These are phyloP conservation scores for Auriculariales sp. DNA, from an alignment of 768 basidiomycete species.

Conservation along the genomic window DNA sequence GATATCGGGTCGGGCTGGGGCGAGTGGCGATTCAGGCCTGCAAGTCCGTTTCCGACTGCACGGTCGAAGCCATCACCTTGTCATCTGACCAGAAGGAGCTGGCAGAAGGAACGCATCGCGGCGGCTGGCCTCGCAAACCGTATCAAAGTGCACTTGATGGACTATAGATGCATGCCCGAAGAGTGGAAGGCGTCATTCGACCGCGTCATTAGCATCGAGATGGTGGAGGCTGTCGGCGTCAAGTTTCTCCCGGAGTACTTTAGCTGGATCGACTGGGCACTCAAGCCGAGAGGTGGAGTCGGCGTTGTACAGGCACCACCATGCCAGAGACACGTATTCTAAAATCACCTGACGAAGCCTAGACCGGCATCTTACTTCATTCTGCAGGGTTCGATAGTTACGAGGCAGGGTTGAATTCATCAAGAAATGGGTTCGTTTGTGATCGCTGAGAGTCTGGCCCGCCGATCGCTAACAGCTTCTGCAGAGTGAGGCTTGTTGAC, in stretches of 20 bases:
- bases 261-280: slow-evolving; percentile 46
- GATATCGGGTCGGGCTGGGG: slow-evolving; percentile 78
- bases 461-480: no score
- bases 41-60: slow-evolving; percentile 51
- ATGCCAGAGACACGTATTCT: slow-evolving; percentile 55
- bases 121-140: slow-evolving; percentile 33
- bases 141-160: slow-evolving; percentile 59
- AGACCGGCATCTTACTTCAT: background rate
- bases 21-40: no score
- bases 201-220: slow-evolving; percentile 58
- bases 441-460: no score
- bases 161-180: slow-evolving; percentile 48
- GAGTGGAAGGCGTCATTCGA: slow-evolving; percentile 56
- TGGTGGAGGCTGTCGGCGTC: slow-evolving; percentile 61
- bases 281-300: slow-evolving; percentile 41
- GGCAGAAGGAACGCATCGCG: slow-evolving; percentile 46
- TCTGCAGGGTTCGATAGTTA: slow-evolving; percentile 37
- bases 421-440: slow-evolving; percentile 53
- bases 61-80: slow-evolving; percentile 43
- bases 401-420: slow-evolving; percentile 57
- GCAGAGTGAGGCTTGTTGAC: slow-evolving; percentile 3
- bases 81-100: slow-evolving; percentile 48
- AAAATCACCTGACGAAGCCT: background rate
- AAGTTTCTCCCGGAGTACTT: slow-evolving; percentile 56
- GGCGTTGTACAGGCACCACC: slow-evolving; percentile 62